Evolutionary conservation across 371 early-diverging fungal genomes (phyloP), one percentile per base, ranked within the genome.

Genomic region (Mycotypha africana): DNA sequence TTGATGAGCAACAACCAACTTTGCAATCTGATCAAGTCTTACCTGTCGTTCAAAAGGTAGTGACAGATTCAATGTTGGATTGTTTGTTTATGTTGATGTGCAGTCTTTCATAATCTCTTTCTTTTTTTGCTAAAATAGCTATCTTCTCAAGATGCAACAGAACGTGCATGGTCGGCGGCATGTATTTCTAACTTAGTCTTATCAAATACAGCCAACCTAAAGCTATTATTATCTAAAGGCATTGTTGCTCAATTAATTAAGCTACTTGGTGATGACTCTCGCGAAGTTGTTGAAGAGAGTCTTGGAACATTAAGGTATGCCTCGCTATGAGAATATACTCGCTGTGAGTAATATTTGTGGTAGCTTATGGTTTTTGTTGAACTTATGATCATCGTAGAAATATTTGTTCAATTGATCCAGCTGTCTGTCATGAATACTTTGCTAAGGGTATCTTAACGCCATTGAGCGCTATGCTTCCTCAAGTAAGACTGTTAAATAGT

Each of bases 131-230:
- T 28, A 19, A n/a, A n/a, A 22, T 51, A 88, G 86, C 56, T 90
- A 6, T 64, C 67, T 9, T 76, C 85, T 0, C 52, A 68, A 23
- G 82, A 83, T 41, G 67, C 84, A 22, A 81, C 77, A 43, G 93
- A 94, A 40, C 75, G 93, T 15, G 86, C 84, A 1, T 93, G 93
- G 93, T 91, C 95, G 1, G 89, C 89, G 5, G 85, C 93, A 3
- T 85, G 89, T 47, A 75, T 89, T 15, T 87, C 91, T 35, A 85
- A 91, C 61, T 62, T 93, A 33, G 60, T 84, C 47, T 65, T 79
- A 53, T 70, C 78, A 11, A 84, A 82, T 31, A 56, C 63, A 10
- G 54, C 63, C 8, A 80, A 77, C 7, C 83, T 91, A 14, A 81
- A 84, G 35, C 51, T 84, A 34, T 69, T 94, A 45, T 72, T 91